These are phyloP conservation scores for Leccinum fibrillosum DNA, from an alignment of 768 basidiomycete genomes.

Conservation along the genomic window DNA sequence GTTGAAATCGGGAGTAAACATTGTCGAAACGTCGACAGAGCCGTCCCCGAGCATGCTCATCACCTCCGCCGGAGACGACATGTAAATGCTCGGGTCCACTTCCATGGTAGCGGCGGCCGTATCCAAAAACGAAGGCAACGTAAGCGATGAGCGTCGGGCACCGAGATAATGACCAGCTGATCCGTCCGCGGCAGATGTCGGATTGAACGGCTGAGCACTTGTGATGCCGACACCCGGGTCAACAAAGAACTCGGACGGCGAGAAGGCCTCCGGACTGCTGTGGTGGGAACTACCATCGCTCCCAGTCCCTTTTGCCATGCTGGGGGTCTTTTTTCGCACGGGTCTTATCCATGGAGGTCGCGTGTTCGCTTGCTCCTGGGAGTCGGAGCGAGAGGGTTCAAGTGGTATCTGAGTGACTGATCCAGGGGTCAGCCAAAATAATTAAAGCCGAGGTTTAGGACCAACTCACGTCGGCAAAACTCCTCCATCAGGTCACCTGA, in stretches of 20 bases:
- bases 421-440: constrained; percentile 10
- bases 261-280: constrained; percentile 63
- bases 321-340: constrained; percentile 71
- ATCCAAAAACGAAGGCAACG: constrained; percentile 28
- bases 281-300: constrained; percentile 45
- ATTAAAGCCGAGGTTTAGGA: background rate
- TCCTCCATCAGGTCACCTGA: constrained; percentile 94
- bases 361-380: constrained; percentile 41
- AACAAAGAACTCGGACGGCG: constrained; percentile 61
- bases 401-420: constrained; percentile 84
- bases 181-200: constrained; percentile 13
- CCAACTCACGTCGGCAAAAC: constrained; percentile 76
- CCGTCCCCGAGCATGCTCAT: constrained; percentile 55
- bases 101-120: constrained; percentile 36
- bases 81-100: constrained; percentile 49
- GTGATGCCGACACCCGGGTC: constrained; percentile 34
- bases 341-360: constrained; percentile 90
- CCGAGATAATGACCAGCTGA: constrained; percentile 24
- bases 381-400: constrained; percentile 59
- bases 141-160: constrained; percentile 23
- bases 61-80: constrained; percentile 55
- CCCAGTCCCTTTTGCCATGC: constrained; percentile 41
- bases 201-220: constrained; percentile 30
- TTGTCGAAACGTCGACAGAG: constrained; percentile 34
- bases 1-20: constrained; percentile 31